Evolutionary conservation across 345 rosid genomes (phyloP).

Genomic region (Hypericum androsaemum): DNA sequence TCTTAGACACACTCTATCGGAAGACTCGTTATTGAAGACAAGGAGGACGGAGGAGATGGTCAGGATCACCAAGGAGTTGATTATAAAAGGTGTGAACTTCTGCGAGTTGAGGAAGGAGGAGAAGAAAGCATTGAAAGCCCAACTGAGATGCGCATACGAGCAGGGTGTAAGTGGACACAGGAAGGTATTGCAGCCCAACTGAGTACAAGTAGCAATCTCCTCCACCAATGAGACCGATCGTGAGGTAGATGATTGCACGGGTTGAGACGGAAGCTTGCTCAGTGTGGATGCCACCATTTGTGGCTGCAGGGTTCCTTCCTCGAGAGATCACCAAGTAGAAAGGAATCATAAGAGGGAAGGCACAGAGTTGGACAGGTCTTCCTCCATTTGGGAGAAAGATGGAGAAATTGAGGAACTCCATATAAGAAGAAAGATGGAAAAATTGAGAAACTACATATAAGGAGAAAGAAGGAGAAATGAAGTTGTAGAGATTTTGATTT

Average conservation of each 20-base stretch:
- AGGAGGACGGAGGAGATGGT: slow-evolving; percentile 14
- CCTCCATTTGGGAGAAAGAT: slow-evolving; percentile 14
- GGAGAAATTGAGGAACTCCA: too few relatives aligned
- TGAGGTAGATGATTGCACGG: slow-evolving; percentile 8
- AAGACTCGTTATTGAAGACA: not conserved
- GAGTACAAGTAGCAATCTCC: slow-evolving; percentile 29
- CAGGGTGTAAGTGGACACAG: slow-evolving; percentile 37
- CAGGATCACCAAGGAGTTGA: slow-evolving; percentile 9
- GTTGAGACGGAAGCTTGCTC: not conserved
- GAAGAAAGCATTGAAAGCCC: slow-evolving; percentile 46
- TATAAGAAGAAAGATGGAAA: not conserved
- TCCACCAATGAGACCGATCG: slow-evolving; percentile 21
- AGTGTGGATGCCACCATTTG: not conserved
- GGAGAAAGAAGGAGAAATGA: too few relatives aligned
- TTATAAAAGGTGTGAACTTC: slow-evolving; percentile 12
- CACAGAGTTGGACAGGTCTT: slow-evolving; percentile 27
- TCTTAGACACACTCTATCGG: slow-evolving; percentile 8
- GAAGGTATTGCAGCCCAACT: slow-evolving; percentile 44
- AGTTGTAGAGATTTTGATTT: too few relatives aligned
- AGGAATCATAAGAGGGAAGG: slow-evolving; percentile 23
- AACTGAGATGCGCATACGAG: slow-evolving; percentile 36
- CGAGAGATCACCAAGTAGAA: slow-evolving; percentile 1
- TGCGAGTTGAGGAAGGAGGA: slow-evolving; percentile 37
- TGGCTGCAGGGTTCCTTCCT: not conserved
- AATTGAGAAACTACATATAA: not conserved